Evolutionary conservation across 2,329 filamentous ascomycete genomes (phyloP), one percentile per base, ranked within the genome.

Genomic region (Fonsecaea pedrosoi): DNA sequence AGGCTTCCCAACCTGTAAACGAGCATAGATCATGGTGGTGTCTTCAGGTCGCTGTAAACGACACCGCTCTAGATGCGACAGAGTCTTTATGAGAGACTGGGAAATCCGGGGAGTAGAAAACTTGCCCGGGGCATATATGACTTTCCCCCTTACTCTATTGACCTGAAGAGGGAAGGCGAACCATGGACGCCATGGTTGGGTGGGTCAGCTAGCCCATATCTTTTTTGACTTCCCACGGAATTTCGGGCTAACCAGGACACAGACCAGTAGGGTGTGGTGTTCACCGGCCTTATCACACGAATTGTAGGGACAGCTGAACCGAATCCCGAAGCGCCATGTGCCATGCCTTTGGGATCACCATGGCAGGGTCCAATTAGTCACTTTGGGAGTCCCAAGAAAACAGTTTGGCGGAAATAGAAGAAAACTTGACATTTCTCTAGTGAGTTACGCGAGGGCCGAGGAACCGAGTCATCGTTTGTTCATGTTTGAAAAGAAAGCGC

Each of bases 11-110:
- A 70, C 54, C 37, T 59, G 57, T 35, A 70, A 42, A 35, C 61
- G 59, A 42, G 62, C 68, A 45, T 68, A 70, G 56, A 70, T 63
- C 62, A 66, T 70, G 40, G 40, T 42, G 12, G 50, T 48, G 38
- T 54, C 34, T 18, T 42, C 48, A 53, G 48, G 10, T 34, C 32
- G 40, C 10, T 60, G 57, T 21, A 42, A 15, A 42, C 3, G 45
- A 25, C 45, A 9, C 18, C 45, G 18, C 25, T 25, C 18, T 50
- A 21, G 18, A 12, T 5, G 21, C 8, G 45, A 50, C 6, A 50
- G 45, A 50, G 40, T 18, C 45, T 25, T 25, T 25, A 25, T 3
- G 25, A 25, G 18, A n/a, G 18, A 50, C 40, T 45, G 25, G 1
- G 12, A 8, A 50, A 6, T 21, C 45, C 25, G 25, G 25, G 25